Conservation (phyloP, 2,329 filamentous ascomycete species). For the Alternaria sp. region DNA sequence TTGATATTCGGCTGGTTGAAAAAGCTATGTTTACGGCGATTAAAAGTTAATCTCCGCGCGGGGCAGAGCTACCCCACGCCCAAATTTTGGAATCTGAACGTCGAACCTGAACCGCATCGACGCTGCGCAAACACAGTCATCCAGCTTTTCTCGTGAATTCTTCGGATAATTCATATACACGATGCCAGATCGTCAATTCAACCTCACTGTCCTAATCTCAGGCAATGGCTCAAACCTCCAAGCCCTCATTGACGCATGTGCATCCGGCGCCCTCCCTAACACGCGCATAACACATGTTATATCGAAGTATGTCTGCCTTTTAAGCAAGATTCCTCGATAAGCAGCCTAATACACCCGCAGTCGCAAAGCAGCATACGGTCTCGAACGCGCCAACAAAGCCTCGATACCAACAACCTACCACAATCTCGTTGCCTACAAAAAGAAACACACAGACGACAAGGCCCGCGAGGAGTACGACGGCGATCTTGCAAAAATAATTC, state of each 20-base stretch:
- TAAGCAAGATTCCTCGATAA: background rate
- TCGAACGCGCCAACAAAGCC: constrained; percentile 67
- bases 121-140: background rate
- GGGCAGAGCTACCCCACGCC: constrained; percentile 33
- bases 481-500: constrained; percentile 73
- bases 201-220: constrained; percentile 68
- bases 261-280: constrained; percentile 58
- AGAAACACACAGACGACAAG: constrained; percentile 62
- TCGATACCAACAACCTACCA: constrained; percentile 79
- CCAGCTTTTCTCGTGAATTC: background rate
- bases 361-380: constrained; percentile 68
- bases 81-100: constrained; percentile 25
- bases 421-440: constrained; percentile 80
- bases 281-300: constrained; percentile 69
- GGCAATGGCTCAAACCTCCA: constrained; percentile 80
- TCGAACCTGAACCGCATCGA: background rate
- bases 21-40: constrained; percentile 5
- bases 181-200: constrained; percentile 49
- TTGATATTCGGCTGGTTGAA: no score
- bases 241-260: constrained; percentile 72
- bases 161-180: background rate
- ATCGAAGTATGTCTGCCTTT: constrained; percentile 51
- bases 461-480: constrained; percentile 76
- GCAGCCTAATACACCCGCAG: constrained; percentile 17
- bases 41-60: constrained; percentile 17